Conservation (phyloP, 352 stramenopile species). For the Globisporangium rhizosaccharum region DNA sequence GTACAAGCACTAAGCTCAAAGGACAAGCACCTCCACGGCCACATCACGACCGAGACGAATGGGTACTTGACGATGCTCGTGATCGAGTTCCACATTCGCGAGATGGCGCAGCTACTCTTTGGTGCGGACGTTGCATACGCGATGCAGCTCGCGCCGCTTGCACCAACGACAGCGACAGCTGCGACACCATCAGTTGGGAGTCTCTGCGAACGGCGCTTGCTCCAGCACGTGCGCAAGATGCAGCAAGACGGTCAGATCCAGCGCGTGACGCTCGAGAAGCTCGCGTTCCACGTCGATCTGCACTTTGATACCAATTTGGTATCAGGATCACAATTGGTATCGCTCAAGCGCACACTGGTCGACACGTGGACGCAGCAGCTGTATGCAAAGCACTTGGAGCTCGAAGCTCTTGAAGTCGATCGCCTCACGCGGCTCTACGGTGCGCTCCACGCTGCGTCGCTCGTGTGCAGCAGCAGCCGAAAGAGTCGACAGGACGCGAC, state of each 20-base stretch:
- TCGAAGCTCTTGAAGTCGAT: constrained; percentile 53
- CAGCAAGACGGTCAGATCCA: constrained; percentile 53
- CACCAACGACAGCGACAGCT: not conserved
- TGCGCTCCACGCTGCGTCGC: constrained; percentile 35
- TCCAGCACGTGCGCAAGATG: constrained; percentile 46
- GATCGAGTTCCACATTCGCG: constrained; percentile 55
- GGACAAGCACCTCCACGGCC: constrained; percentile 9
- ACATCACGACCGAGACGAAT: constrained; percentile 36
- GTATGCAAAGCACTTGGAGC: constrained; percentile 49
- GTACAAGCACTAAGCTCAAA: constrained; percentile 13
- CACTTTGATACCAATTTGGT: constrained; percentile 15
- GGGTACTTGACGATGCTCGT: constrained; percentile 53
- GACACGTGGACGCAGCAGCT: constrained; percentile 34
- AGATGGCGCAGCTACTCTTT: constrained; percentile 31
- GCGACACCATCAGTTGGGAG: constrained; percentile 20
- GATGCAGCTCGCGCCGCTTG: not conserved
- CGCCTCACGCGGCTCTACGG: constrained; percentile 54
- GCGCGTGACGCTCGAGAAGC: constrained; percentile 43
- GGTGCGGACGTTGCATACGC: constrained; percentile 15
- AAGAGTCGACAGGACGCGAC: not conserved
- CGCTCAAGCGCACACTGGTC: constrained; percentile 13
- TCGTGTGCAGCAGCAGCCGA: constrained; percentile 10
- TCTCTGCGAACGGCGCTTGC: constrained; percentile 33
- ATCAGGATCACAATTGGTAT: not conserved
- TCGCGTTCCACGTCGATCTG: constrained; percentile 50